phyloP scores from a whole-genome alignment of 176 grass and related monocot species.

The Lolium perenne region DNA sequence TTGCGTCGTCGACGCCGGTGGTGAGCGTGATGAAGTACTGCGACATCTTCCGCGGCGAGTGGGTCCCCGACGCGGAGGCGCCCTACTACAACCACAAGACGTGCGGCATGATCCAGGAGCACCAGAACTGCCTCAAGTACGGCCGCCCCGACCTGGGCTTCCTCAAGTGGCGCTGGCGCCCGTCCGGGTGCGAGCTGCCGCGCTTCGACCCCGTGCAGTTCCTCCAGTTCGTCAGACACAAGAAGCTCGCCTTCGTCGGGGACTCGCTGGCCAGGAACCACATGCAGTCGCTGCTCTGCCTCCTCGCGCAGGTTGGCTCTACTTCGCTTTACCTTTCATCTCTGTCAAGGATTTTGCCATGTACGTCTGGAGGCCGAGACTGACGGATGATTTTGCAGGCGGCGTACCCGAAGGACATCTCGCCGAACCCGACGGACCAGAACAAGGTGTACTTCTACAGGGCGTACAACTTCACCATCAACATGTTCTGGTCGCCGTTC shows the following conservation, averaged over 20 bases:
- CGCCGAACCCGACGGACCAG: slow-evolving; percentile 50
- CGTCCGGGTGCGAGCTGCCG: slow-evolving; percentile 63
- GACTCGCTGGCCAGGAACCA: slow-evolving; percentile 65
- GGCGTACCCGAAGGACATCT: slow-evolving; percentile 55
- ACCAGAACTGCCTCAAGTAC: slow-evolving; percentile 85
- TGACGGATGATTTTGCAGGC: slow-evolving; percentile 20
- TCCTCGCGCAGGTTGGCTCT: slow-evolving; percentile 47
- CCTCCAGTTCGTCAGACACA: slow-evolving; percentile 57
- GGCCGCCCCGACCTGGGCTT: slow-evolving; percentile 56
- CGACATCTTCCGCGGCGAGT: slow-evolving; percentile 79
- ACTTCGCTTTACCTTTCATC: too few species aligned
- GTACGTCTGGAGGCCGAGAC: too few species aligned
- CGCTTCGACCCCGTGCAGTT: slow-evolving; percentile 71
- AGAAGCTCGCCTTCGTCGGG: slow-evolving; percentile 60
- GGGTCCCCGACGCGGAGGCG: slow-evolving; percentile 59
- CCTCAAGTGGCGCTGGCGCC: slow-evolving; percentile 71
- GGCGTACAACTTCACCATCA: slow-evolving; percentile 74
- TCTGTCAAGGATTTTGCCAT: too few species aligned
- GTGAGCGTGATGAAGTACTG: slow-evolving; percentile 70
- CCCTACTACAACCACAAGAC: slow-evolving; percentile 77
- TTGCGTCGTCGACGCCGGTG: slow-evolving; percentile 49
- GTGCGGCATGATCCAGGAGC: slow-evolving; percentile 68
- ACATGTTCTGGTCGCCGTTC: slow-evolving; percentile 89
- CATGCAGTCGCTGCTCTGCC: slow-evolving; percentile 67
- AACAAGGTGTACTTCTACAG: slow-evolving; percentile 64